Evolutionary conservation across 1,284 basidiomycete genomes (phyloP), one percentile per base, ranked within the genome.

Genomic region (Fomitopsis schrenkii): DNA sequence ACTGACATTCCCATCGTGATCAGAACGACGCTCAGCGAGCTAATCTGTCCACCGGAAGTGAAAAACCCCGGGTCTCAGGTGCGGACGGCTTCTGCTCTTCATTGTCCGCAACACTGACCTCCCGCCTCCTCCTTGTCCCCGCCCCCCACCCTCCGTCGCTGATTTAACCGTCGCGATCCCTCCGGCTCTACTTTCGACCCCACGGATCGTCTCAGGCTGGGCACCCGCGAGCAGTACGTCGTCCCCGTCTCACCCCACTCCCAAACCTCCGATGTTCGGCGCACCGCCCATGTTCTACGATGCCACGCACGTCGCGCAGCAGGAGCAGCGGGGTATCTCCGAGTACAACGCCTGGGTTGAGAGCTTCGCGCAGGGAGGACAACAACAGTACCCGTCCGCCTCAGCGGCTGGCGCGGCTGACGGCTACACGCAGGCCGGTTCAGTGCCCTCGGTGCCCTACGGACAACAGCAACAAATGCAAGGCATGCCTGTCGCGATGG

Each of bases 291-390:
- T 72, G 17, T 71, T 68, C 60, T 74, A 69, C 63, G 72, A 72
- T 59, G 68, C 69, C 38, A 68, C 67, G 41, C 64, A 70, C 46
- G 68, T 64, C 0, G 59, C 62, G 45, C 46, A 63, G 28, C 55
- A 57, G 63, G 65, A 64, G 57, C 52, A 36, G 35, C 52, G 66
- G 52, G 38, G 58, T 28, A 26, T 40, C 3, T 5, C 19, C 35
- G 64, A 68, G 59, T 74, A 74, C 62, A 64, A 70, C 38, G 65
- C 68, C 35, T 74, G 71, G 71, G 57, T 70, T 14, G 64, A 68
- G n/a, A 67, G 38, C 59, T 65, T 64, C 45, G n/a, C 40, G 5
- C 45, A 45, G 15, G 55, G 55, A 6, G 57, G 56, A 40, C 38
- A 40, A 19, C 62, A 63, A 19, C 62, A 63, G 17, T 50, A 68